These are phyloP conservation scores for Paramecium sonneborni DNA, from an alignment of 73 alveolate genomes.

Conservation along the genomic window DNA sequence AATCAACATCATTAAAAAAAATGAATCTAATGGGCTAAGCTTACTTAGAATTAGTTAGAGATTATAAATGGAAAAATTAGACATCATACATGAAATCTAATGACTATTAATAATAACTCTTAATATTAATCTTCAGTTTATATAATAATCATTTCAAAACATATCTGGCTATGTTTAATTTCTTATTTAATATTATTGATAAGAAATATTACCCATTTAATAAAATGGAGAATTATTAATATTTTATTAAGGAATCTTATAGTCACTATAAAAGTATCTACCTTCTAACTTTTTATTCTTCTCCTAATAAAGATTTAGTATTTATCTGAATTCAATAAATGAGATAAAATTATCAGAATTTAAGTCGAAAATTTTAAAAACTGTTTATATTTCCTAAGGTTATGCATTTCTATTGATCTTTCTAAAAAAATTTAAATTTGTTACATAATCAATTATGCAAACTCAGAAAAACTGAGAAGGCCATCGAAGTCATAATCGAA, in stretches of 20 bases:
- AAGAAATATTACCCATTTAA: not conserved
- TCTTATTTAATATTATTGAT: not conserved
- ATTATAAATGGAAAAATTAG: not conserved
- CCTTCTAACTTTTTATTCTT: not conserved
- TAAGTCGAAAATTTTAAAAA: not conserved
- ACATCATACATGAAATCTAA: not conserved
- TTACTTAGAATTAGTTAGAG: not conserved
- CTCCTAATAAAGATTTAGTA: not conserved
- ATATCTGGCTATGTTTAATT: not conserved
- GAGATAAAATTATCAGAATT: constrained; percentile 14
- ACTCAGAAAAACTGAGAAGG: not conserved
- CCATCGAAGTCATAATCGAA: constrained; percentile 25
- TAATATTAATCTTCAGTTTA: not conserved
- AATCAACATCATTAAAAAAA: not conserved
- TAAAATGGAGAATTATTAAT: not conserved
- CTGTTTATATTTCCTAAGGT: not conserved
- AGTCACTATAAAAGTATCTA: not conserved
- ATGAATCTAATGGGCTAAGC: not conserved
- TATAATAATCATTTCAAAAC: not conserved
- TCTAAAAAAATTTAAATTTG: not conserved
- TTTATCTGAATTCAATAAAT: constrained; percentile 35
- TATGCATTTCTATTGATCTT: not conserved
- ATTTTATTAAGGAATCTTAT: not conserved
- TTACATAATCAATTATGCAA: not conserved
- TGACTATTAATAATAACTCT: not conserved